These are phyloP conservation scores for Lasiosphaeriaceae sp. DNA, from an alignment of 495 filamentous ascomycete genomes.

Conservation along the genomic window DNA sequence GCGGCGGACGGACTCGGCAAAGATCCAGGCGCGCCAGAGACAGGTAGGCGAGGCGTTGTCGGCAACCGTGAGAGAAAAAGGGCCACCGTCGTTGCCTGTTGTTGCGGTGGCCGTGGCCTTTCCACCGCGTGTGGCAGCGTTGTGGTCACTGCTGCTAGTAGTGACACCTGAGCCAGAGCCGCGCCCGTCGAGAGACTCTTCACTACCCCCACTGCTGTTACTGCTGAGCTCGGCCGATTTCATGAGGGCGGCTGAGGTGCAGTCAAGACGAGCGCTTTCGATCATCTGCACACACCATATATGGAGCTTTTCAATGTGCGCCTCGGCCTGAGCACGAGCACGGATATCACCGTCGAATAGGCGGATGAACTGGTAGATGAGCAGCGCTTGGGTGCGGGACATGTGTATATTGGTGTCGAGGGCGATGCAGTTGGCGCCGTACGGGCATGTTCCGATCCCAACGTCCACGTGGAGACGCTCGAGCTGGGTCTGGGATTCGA, in stretches of 20 bases:
- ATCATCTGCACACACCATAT: slow-evolving; percentile 38
- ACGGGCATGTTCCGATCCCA: not conserved
- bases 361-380: slow-evolving; percentile 52
- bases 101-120: too few relatives aligned
- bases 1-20: slow-evolving; percentile 33
- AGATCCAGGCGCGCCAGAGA: slow-evolving; percentile 35
- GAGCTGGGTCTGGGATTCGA: slow-evolving; percentile 11
- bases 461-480: not conserved
- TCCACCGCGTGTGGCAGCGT: too few relatives aligned
- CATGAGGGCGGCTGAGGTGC: slow-evolving; percentile 11
- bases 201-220: too few relatives aligned
- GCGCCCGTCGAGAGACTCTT: too few relatives aligned
- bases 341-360: slow-evolving; percentile 57
- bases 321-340: slow-evolving; percentile 43
- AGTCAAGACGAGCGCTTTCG: slow-evolving; percentile 21
- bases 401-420: slow-evolving; percentile 30
- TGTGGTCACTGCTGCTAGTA: too few relatives aligned
- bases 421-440: not conserved
- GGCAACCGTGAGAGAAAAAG: too few relatives aligned
- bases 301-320: slow-evolving; percentile 39
- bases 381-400: slow-evolving; percentile 42
- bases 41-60: slow-evolving; percentile 3
- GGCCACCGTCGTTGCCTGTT: too few relatives aligned
- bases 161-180: too few relatives aligned
- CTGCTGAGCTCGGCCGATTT: not conserved